phyloP scores from a whole-genome alignment of 768 basidiomycete genomes.

The Pholiota conissans region DNA sequence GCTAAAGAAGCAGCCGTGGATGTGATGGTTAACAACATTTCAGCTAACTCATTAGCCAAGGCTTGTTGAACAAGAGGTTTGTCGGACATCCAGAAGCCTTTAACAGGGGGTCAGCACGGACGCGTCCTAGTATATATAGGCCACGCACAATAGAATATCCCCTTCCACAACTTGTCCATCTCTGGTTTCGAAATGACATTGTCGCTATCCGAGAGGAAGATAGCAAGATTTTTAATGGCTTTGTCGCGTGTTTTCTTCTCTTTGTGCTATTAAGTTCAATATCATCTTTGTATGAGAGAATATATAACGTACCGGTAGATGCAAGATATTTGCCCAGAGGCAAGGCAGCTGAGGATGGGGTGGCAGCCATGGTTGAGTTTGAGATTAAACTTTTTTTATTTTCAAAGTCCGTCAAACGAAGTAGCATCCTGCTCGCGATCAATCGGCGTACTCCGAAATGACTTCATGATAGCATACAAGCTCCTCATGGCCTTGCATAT shows the following conservation, averaged over 20 bases:
- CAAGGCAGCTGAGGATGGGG: slow-evolving; percentile 36
- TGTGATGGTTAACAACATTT: slow-evolving; percentile 72
- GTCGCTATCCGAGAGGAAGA: slow-evolving; percentile 74
- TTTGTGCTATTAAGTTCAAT: slow-evolving; percentile 30
- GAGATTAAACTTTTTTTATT: slow-evolving; percentile 23
- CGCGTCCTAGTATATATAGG: not conserved
- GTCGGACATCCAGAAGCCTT: slow-evolving; percentile 99
- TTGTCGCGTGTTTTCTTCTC: slow-evolving; percentile 93
- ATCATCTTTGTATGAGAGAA: not conserved
- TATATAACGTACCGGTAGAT: slow-evolving; percentile 68
- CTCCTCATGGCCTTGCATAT: too few relatives aligned
- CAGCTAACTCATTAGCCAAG: slow-evolving; percentile 82
- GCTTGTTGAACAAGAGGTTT: slow-evolving; percentile 96
- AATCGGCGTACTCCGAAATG: slow-evolving; percentile 15
- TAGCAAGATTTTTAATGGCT: slow-evolving; percentile 76
- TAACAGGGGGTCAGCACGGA: not conserved
- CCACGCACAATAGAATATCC: slow-evolving; percentile 88
- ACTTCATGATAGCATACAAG: slow-evolving; percentile 13
- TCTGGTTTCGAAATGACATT: slow-evolving; percentile 68
- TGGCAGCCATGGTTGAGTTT: slow-evolving; percentile 33
- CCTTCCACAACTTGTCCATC: slow-evolving; percentile 96
- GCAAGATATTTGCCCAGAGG: slow-evolving; percentile 92
- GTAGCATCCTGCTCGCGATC: not conserved
- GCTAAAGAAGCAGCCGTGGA: slow-evolving; percentile 57
- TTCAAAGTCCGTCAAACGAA: slow-evolving; percentile 26